Percentiles rank a stretch among this genome's conserved stretches.
Conservation (phyloP, 2,329 filamentous ascomycete genomes). For the Fusarium caatingaense region DNA sequence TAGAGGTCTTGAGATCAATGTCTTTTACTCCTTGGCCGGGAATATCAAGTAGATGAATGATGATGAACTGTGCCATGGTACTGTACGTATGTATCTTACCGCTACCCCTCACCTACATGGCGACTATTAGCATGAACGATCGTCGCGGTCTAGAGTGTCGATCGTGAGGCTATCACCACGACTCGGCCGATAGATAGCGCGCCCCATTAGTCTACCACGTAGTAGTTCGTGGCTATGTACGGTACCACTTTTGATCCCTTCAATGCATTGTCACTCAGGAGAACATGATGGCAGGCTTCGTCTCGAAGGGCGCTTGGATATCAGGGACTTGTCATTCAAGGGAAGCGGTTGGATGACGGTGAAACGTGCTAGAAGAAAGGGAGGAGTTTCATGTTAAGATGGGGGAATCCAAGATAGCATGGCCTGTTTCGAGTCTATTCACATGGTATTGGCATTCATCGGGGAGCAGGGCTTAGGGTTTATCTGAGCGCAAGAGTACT, state of each 20-base stretch:
- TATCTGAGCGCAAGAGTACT: not conserved
- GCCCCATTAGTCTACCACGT: not conserved
- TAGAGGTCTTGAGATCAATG: not conserved
- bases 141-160: slow-evolving; percentile 14
- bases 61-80: not conserved
- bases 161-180: slow-evolving; percentile 33
- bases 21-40: not conserved
- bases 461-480: not conserved
- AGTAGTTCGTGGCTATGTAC: not conserved
- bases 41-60: not conserved
- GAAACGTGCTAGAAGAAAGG: slow-evolving; percentile 31
- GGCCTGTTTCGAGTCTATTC: slow-evolving; percentile 13
- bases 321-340: not conserved
- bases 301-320: not conserved
- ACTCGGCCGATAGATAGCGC: slow-evolving; percentile 14
- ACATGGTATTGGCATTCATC: not conserved
- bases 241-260: not conserved
- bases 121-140: slow-evolving; percentile 3
- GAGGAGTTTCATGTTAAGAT: slow-evolving; percentile 11
- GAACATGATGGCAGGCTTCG: not conserved
- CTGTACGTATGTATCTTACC: not conserved
- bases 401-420: not conserved
- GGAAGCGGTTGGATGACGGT: slow-evolving; percentile 6
- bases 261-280: not conserved
- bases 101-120: slow-evolving; percentile 11